Evolutionary conservation across 805 yeast species (phyloP).

Genomic region (Ogataea paraovalis): DNA sequence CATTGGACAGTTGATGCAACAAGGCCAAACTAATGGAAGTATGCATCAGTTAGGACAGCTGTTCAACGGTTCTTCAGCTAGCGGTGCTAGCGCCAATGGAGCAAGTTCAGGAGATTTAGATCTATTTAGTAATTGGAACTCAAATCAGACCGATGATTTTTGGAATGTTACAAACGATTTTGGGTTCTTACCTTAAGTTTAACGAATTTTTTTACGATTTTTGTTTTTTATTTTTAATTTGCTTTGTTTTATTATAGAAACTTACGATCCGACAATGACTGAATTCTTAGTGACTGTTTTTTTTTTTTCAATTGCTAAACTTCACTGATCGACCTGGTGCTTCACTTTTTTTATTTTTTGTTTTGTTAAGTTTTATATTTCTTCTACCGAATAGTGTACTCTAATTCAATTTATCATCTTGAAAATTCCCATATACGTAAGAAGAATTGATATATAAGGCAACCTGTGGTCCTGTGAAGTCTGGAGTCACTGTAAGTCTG

Average conservation of each 20-base stretch:
- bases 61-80: background rate
- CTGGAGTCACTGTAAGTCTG: too few relatives aligned
- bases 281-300: background rate
- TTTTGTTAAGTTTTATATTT: background rate
- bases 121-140: constrained; percentile 19
- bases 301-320: too few relatives aligned
- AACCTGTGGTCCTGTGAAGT: too few relatives aligned
- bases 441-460: too few relatives aligned
- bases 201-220: too few relatives aligned
- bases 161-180: constrained; percentile 47
- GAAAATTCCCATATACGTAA: too few relatives aligned
- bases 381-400: too few relatives aligned
- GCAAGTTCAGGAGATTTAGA: constrained; percentile 11
- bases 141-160: constrained; percentile 36
- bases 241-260: too few relatives aligned
- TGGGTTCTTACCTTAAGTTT: constrained; percentile 38
- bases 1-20: background rate
- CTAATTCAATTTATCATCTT: background rate
- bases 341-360: too few relatives aligned
- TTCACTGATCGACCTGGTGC: too few relatives aligned
- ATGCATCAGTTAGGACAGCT: background rate
- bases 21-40: background rate
- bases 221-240: too few relatives aligned
- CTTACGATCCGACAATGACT: too few relatives aligned
- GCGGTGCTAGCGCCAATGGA: background rate